A percentile compares a stretch with the other conserved stretches of the same genome.
Evolutionary conservation across 805 yeast species (phyloP).

Genomic region (Ascoidea tarda): DNA sequence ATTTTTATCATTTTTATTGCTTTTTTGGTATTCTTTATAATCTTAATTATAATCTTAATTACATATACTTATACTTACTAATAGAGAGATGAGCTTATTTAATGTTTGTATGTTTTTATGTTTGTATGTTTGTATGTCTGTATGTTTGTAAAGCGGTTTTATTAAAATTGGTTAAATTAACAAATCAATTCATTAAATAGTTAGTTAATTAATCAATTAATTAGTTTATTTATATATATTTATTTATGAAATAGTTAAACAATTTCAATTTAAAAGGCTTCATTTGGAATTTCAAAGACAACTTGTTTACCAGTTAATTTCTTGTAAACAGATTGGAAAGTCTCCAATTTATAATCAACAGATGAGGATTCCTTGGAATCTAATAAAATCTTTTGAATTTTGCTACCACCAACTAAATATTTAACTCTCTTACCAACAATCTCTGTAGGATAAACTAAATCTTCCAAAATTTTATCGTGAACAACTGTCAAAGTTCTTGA

Average conservation of each 20-base stretch:
- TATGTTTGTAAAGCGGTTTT: too few relatives aligned
- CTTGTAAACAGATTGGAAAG: slow-evolving; percentile 97
- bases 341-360: slow-evolving; percentile 97
- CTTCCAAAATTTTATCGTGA: slow-evolving; percentile 97
- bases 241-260: background rate
- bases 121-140: too few relatives aligned
- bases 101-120: too few relatives aligned
- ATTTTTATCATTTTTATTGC: background rate
- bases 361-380: slow-evolving; percentile 96
- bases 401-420: slow-evolving; percentile 98
- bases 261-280: slow-evolving; percentile 24
- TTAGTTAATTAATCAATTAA: too few relatives aligned
- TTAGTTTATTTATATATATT: background rate
- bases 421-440: slow-evolving; percentile 98
- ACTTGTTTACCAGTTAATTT: slow-evolving; percentile 99
- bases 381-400: slow-evolving; percentile 92
- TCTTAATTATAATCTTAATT: too few relatives aligned
- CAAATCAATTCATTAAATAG: too few relatives aligned
- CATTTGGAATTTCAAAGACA: slow-evolving; percentile 83
- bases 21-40: background rate
- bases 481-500: slow-evolving; percentile 98
- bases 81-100: too few relatives aligned
- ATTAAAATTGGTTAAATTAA: too few relatives aligned
- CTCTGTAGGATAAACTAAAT: slow-evolving; percentile 99
- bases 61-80: too few relatives aligned